Base-by-base conservation (phyloP, 495 filamentous ascomycete genomes). In the Tuber calosporum region DNA sequence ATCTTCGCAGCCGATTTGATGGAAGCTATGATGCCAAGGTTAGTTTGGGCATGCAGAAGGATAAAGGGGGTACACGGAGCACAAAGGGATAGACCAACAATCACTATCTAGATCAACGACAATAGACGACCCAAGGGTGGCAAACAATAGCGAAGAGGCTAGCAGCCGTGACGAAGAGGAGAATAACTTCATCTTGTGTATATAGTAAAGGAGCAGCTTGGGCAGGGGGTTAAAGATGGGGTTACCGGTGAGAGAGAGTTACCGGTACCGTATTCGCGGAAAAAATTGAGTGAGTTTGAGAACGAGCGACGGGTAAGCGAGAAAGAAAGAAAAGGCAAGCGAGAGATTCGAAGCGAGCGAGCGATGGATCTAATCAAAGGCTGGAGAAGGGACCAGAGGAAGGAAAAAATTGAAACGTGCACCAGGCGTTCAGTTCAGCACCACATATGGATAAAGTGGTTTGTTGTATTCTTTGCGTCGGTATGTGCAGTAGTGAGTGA, bases 1-100 rank as follows among this genome's bases (percentile, higher is more conserved):
- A 43, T 72, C 41, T 68, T 43, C 19, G 79, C 73, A 8, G 78
- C 79, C 9, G 17, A 9, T 36, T 78, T 74, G 30, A 81, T 66
- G 4, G 79, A 80, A 69, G 41, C 75, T 79, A 19, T 77, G 53
- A 30, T 62, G 17, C 53, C n/a, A 26, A 62, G 37, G 67, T 38
- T 37, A 69, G 45, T 45, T 39, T 67, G 19, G 11, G 45, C 37
- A 53, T 34, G 45, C 8, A 39, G 45, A 38, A 19, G n/a, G n/a
- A 62, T 62, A 62, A 62, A 62, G 53, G 53, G 53, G 53, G n/a
- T 30, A 62, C n/a, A 9, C n/a, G n/a, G 53, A 17, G n/a, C 9
- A 30, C 53, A 30, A 62, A 62, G 13, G 53, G 53, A 26, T 11
- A 22, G 53, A 62, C 53, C 53, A 30, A 62, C 53, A 62, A 13